Evolutionary conservation across 139 green algal species (phyloP).

Genomic region (Nannochloris sp.): DNA sequence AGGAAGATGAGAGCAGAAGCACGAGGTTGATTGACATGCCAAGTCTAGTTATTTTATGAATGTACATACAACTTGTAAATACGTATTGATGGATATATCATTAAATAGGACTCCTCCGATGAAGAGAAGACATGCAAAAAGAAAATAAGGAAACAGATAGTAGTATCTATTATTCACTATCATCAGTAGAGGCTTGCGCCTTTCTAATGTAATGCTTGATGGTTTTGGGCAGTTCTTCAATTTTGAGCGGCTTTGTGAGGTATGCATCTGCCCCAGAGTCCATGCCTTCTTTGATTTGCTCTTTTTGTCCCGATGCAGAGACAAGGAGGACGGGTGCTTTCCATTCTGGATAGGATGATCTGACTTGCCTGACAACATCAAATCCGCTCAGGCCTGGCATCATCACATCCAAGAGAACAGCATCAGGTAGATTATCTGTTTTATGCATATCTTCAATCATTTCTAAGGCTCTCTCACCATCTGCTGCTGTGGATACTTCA

Average conservation of each 20-base stretch:
- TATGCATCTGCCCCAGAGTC: constrained; percentile 54
- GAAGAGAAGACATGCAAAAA: neutral
- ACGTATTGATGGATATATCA: too few species aligned
- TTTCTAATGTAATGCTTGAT: constrained; percentile 21
- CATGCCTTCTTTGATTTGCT: constrained; percentile 61
- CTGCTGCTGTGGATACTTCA: constrained; percentile 29
- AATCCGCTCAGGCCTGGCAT: constrained; percentile 63
- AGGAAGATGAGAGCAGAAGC: constrained; percentile 49
- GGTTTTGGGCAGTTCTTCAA: constrained; percentile 43
- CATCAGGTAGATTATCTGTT: constrained; percentile 31
- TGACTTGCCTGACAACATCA: constrained; percentile 19
- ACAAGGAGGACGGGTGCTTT: constrained; percentile 66
- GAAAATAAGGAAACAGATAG: neutral
- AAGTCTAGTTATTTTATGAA: neutral
- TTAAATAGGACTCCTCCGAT: too few species aligned
- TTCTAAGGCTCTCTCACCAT: constrained; percentile 29
- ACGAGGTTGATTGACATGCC: neutral
- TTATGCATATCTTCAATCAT: constrained; percentile 12
- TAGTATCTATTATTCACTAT: too few species aligned
- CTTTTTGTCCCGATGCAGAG: constrained; percentile 51
- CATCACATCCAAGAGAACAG: constrained; percentile 70
- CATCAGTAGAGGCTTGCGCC: neutral
- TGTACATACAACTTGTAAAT: neutral
- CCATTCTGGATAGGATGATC: constrained; percentile 34
- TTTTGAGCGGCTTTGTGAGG: constrained; percentile 57